Base-by-base conservation (phyloP, 306 rosid species). In the Corylus avellana region DNA sequence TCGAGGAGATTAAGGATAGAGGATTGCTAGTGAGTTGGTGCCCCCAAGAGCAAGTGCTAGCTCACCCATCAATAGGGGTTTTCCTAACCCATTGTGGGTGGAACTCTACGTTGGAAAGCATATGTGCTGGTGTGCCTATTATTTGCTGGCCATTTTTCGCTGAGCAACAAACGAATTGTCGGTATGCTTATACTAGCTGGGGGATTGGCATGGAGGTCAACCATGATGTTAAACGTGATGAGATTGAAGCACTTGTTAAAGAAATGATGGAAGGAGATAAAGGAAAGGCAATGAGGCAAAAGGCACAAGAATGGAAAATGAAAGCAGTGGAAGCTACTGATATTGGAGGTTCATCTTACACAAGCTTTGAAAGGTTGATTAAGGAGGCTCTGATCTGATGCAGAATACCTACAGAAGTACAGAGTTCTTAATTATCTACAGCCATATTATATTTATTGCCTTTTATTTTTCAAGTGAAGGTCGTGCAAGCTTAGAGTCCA, bases 131-230 rank as follows among this genome's bases (percentile, higher is more conserved):
- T 50, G 78, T 85, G 70, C 86, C 80, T 51, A 4, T 85, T 7
- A 82, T 85, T 53, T 79, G 82, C 12, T 85, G 86, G 88, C 88
- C 88, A 13, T 85, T 85, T 63, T 82, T 82, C 32, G 78, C 75
- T 4, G 78, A 85, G 14, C 86, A 85, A 3, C 82, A 79, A 51
- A 59, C 84, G 0, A 84, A 80, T 48, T 72, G 84, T 69, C 22
- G 77, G 1, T 86, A 66, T 47, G 82, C 84, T 42, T 79, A 82
- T 58, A 53, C 20, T 1, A 3, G 10, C 20, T 86, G 80, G 86
- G 85, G 47, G 8, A 77, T 76, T 74, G 86, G 89, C 13, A 3
- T 82, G 80, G 86, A 86, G 56, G 42, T 82, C 22, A 79, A 70
- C 5, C 8, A 48, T 1, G 80, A 82, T 16, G 82, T 85, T 5